Evolutionary conservation across 176 grass and related monocot species (phyloP).

Genomic region (Tuctoria greenei): DNA sequence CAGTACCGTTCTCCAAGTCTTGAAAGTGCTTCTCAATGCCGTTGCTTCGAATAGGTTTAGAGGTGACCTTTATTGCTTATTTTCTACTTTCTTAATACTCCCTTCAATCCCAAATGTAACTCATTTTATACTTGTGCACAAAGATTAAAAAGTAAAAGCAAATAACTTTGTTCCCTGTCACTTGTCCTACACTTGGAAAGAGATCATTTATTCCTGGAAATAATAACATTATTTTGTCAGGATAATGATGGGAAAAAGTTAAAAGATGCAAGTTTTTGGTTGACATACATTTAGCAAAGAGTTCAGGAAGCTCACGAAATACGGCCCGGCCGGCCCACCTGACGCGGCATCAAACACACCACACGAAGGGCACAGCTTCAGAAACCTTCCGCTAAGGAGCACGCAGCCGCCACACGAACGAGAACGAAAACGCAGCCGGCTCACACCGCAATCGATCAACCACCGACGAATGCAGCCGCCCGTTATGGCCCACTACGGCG

Average conservation of each 20-base stretch:
- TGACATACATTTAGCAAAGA: background rate
- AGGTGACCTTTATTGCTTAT: conserved; percentile 54
- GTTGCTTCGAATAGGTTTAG: conserved; percentile 98
- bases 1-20: conserved; percentile 95
- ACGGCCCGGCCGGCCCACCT: no score
- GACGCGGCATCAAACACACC: no score
- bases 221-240: background rate
- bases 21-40: conserved; percentile 97
- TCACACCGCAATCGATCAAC: no score
- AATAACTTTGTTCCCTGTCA: background rate
- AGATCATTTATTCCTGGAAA: background rate
- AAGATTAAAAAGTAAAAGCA: background rate
- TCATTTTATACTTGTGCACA: background rate
- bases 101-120: background rate
- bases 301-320: background rate
- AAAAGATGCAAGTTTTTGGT: background rate
- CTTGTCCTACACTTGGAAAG: background rate
- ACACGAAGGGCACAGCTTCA: no score
- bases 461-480: no score
- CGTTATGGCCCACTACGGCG: no score
- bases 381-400: no score
- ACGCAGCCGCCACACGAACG: no score
- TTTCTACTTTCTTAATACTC: background rate
- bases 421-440: no score
- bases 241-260: background rate